A percentile compares a stretch with the other conserved stretches of the same genome.
Conservation (phyloP, 371 early-diverging fungal species). For the Apophysomyces ossiformis region DNA sequence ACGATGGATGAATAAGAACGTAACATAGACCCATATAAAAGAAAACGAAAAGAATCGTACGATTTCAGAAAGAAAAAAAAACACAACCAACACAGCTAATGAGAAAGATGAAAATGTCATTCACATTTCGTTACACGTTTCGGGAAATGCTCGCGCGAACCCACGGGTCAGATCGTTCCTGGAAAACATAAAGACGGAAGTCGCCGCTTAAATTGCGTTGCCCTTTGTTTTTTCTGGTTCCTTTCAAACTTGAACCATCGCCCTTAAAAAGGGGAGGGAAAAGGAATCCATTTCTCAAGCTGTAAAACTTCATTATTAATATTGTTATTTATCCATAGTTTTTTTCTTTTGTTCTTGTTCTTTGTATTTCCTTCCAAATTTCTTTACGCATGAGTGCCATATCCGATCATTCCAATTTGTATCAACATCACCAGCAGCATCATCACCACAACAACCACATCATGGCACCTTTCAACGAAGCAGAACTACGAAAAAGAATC, state of each 20-base stretch:
- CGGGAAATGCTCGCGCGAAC: conserved; percentile 1
- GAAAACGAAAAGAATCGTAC: neutral
- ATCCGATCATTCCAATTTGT: neutral
- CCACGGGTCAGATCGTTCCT: neutral
- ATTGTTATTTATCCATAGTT: neutral
- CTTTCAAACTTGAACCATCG: neutral
- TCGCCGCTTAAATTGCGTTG: conserved; percentile 3
- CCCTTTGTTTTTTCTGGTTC: neutral
- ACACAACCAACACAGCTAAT: neutral
- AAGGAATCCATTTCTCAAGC: too few relatives aligned
- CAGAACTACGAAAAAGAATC: conserved; percentile 1
- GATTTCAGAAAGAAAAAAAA: neutral
- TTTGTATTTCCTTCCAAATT: neutral
- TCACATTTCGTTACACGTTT: conserved; percentile 3
- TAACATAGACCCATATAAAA: neutral
- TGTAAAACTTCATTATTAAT: too few relatives aligned
- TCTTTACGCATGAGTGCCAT: neutral
- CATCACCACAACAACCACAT: neutral
- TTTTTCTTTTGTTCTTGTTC: neutral
- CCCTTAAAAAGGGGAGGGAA: neutral
- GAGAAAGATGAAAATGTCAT: conserved; percentile 1
- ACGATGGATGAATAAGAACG: neutral
- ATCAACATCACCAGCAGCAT: neutral
- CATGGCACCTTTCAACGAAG: neutral
- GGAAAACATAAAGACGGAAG: neutral